Percentiles rank a stretch among this genome's conserved stretches.
Conservation (phyloP, 805 yeast genomes). For the Myxozyma kluyveri region DNA sequence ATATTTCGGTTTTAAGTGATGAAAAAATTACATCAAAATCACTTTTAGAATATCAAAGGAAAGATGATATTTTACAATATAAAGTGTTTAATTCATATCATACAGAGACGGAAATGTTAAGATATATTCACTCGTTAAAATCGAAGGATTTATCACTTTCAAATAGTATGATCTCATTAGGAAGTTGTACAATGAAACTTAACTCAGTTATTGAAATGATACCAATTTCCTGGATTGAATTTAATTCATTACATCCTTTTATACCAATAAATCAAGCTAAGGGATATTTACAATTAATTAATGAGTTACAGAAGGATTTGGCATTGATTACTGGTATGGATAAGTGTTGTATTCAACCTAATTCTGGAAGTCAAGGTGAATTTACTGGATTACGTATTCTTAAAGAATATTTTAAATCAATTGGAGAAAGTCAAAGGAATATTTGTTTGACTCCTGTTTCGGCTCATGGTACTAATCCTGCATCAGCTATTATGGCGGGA, state of each 20-base stretch:
- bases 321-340: slow-evolving; percentile 91
- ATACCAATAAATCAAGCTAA: slow-evolving; percentile 84
- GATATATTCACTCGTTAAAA: slow-evolving; percentile 84
- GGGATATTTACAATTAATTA: slow-evolving; percentile 75
- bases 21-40: slow-evolving; percentile 51
- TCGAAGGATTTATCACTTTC: slow-evolving; percentile 88
- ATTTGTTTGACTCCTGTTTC: slow-evolving; percentile 93
- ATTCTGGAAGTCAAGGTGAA: slow-evolving; percentile 98
- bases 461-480: slow-evolving; percentile 99
- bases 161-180: slow-evolving; percentile 94
- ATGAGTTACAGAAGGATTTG: slow-evolving; percentile 76
- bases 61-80: slow-evolving; percentile 49
- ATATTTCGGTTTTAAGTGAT: slow-evolving; percentile 47
- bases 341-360: slow-evolving; percentile 89
- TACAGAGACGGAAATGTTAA: slow-evolving; percentile 90
- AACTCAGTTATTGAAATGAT: slow-evolving; percentile 94
- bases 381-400: slow-evolving; percentile 90
- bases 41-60: slow-evolving; percentile 37
- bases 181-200: slow-evolving; percentile 97
- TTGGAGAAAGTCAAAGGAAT: slow-evolving; percentile 71
- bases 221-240: slow-evolving; percentile 93
- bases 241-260: slow-evolving; percentile 85
- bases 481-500: slow-evolving; percentile 97
- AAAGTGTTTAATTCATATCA: slow-evolving; percentile 83
- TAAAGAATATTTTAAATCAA: slow-evolving; percentile 65